Percentiles rank a stretch among this genome's conserved stretches.
These are phyloP conservation scores for Fragilaria crotonensis DNA, from an alignment of 108 stramenopile species.

Conservation along the genomic window DNA sequence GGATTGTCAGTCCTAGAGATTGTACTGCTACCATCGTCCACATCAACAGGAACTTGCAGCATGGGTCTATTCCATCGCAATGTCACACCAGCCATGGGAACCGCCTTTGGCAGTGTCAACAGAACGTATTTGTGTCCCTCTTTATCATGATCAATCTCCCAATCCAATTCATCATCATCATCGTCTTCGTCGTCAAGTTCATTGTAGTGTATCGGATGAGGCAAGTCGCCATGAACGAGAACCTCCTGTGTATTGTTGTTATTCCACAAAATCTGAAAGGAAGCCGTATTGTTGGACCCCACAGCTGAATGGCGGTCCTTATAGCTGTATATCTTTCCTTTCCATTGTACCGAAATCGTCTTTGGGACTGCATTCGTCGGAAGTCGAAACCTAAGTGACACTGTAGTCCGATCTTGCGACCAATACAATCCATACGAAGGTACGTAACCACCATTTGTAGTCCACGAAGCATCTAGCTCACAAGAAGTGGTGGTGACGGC, in stretches of 20 bases:
- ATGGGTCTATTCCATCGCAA: slow-evolving; percentile 49
- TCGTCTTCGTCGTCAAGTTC: slow-evolving; percentile 38
- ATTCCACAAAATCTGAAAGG: not conserved
- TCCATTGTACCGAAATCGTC: slow-evolving; percentile 2
- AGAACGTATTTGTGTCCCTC: slow-evolving; percentile 4
- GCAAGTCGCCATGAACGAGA: slow-evolving; percentile 26
- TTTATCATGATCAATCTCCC: slow-evolving; percentile 18
- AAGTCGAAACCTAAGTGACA: slow-evolving; percentile 24
- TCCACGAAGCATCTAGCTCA: slow-evolving; percentile 3
- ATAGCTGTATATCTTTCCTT: slow-evolving; percentile 13
- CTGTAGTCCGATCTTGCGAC: slow-evolving; percentile 38
- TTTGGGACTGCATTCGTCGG: slow-evolving; percentile 5
- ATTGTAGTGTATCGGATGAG: slow-evolving; percentile 32
- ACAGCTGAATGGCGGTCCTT: slow-evolving; percentile 25
- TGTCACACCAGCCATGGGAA: slow-evolving; percentile 42
- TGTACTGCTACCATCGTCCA: too few species aligned
- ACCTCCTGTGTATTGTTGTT: not conserved
- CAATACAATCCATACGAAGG: slow-evolving; percentile 18
- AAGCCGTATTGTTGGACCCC: slow-evolving; percentile 1
- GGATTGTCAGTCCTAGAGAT: too few species aligned
- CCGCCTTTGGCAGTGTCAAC: slow-evolving; percentile 37
- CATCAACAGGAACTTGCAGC: slow-evolving; percentile 22
- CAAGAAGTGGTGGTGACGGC: not conserved
- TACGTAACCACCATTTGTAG: slow-evolving; percentile 15
- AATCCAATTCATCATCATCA: slow-evolving; percentile 20